Conservation (phyloP, 352 stramenopile genomes). For the Phytophthora uliginosa region DNA sequence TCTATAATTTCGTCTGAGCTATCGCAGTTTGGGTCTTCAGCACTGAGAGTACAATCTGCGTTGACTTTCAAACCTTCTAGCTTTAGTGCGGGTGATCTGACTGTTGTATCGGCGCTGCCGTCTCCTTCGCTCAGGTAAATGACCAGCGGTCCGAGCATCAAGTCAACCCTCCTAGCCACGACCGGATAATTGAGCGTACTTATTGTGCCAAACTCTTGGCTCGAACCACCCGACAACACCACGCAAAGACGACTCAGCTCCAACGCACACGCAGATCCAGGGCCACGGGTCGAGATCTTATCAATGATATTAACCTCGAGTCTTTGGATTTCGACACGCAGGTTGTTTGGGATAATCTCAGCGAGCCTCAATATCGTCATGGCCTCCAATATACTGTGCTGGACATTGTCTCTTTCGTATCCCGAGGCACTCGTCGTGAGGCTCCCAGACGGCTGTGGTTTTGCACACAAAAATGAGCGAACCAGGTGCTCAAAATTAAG, state of each 20-base stretch:
- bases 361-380: slow-evolving; percentile 21
- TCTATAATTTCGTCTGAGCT: slow-evolving; percentile 7
- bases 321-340: slow-evolving; percentile 17
- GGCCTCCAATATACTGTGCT: neutral
- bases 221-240: slow-evolving; percentile 11
- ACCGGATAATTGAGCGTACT: slow-evolving; percentile 15
- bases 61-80: slow-evolving; percentile 33
- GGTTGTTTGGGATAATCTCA: slow-evolving; percentile 24
- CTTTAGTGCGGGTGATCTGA: slow-evolving; percentile 10
- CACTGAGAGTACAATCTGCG: slow-evolving; percentile 17
- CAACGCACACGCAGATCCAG: slow-evolving; percentile 17
- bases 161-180: slow-evolving; percentile 16
- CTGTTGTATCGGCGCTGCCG: neutral
- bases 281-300: neutral
- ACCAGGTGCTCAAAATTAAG: slow-evolving; percentile 29
- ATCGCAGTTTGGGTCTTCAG: neutral
- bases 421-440: neutral
- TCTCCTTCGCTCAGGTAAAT: slow-evolving; percentile 13
- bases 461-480: slow-evolving; percentile 8
- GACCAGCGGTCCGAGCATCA: slow-evolving; percentile 14
- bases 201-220: slow-evolving; percentile 6
- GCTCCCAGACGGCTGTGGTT: slow-evolving; percentile 3
- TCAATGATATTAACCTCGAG: slow-evolving; percentile 30
- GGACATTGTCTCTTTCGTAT: neutral
- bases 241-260: slow-evolving; percentile 17